Evolutionary conservation across 768 basidiomycete species (phyloP).

Genomic region (Termitomyces sp.): DNA sequence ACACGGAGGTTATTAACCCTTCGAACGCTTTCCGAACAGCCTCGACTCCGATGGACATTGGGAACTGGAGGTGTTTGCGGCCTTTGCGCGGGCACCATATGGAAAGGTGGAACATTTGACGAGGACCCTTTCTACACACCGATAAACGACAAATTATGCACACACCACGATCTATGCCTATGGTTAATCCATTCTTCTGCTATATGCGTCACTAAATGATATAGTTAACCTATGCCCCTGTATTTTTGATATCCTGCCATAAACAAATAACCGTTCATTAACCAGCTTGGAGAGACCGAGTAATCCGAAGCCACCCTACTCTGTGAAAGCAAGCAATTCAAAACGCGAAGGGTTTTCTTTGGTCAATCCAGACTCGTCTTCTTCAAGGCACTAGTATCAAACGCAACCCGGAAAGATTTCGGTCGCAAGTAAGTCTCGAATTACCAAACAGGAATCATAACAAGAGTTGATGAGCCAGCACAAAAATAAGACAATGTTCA

Average conservation of each 20-base stretch:
- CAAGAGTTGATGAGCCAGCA: too few relatives aligned
- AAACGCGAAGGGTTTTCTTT: too few relatives aligned
- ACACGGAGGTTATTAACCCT: neutral
- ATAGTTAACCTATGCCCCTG: neutral
- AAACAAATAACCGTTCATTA: neutral
- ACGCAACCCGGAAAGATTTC: too few relatives aligned
- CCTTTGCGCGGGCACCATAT: neutral
- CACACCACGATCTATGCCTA: neutral
- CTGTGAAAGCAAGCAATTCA: too few relatives aligned
- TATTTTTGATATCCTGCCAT: neutral
- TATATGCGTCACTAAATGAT: neutral
- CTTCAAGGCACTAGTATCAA: too few relatives aligned
- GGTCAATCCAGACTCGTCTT: too few relatives aligned
- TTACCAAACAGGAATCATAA: too few relatives aligned
- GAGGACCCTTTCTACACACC: neutral
- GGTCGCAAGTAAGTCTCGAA: too few relatives aligned
- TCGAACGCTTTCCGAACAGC: neutral
- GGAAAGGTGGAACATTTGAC: neutral
- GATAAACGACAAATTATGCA: neutral
- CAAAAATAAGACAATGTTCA: too few relatives aligned
- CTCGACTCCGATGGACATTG: neutral
- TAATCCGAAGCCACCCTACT: too few relatives aligned
- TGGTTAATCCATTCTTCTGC: neutral
- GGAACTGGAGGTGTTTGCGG: neutral
- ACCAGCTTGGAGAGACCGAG: neutral